Conservation (phyloP, 257 asterid genomes). For the Euphrasia confusa region DNA sequence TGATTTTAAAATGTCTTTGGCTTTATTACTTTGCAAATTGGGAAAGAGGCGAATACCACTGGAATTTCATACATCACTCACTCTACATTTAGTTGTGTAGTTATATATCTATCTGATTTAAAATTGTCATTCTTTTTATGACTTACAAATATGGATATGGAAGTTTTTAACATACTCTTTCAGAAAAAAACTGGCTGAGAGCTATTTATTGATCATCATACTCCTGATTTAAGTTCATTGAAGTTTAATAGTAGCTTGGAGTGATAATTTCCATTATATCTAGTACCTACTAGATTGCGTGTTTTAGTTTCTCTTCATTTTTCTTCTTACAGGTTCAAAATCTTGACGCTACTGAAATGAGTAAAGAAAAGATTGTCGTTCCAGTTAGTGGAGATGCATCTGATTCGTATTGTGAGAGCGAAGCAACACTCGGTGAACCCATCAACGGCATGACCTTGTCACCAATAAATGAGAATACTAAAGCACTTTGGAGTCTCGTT, state of each 20-base stretch:
- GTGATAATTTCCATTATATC: background rate
- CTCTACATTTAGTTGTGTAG: conserved; percentile 1
- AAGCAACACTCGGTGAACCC: conserved; percentile 11
- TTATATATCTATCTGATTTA: background rate
- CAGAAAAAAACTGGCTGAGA: background rate
- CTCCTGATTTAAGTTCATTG: background rate
- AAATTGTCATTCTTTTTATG: background rate
- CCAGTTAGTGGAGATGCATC: conserved; percentile 26
- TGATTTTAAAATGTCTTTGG: background rate
- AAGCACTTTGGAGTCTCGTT: conserved; percentile 29
- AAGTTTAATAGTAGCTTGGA: background rate
- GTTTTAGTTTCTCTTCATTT: background rate
- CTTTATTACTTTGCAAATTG: background rate
- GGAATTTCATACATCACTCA: background rate
- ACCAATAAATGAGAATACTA: conserved; percentile 28
- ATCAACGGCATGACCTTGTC: conserved; percentile 18
- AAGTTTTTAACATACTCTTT: background rate
- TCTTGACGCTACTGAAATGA: conserved; percentile 30
- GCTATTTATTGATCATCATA: background rate
- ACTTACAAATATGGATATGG: background rate
- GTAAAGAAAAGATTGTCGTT: conserved; percentile 26
- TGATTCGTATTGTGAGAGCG: conserved; percentile 25
- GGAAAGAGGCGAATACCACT: conserved; percentile 1
- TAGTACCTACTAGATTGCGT: background rate
- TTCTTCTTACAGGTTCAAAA: conserved; percentile 33